Percentiles rank a stretch among this genome's conserved stretches.
Evolutionary conservation across 2,329 filamentous ascomycete genomes (phyloP).

Genomic region (Aspergillus pseudoglaucus): DNA sequence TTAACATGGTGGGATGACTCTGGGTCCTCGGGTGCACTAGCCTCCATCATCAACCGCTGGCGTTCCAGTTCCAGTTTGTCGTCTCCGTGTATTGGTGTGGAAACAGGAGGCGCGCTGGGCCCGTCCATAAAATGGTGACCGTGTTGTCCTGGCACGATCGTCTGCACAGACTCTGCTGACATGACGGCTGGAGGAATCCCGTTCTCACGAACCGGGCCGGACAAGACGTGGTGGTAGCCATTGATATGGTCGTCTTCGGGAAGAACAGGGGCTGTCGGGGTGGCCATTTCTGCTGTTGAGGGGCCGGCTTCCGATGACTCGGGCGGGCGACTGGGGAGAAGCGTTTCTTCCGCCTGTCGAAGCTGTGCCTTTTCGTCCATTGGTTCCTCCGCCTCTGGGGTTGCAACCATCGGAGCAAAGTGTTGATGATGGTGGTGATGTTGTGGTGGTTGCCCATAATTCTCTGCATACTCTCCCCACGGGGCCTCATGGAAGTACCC

Average conservation of each 20-base stretch:
- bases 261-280: conserved; percentile 40
- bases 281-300: conserved; percentile 33
- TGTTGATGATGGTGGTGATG: conserved; percentile 10
- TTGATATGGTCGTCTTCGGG: conserved; percentile 50
- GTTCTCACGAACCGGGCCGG: conserved; percentile 9
- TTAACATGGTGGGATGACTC: conserved; percentile 1
- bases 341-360: conserved; percentile 66
- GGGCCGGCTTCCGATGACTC: conserved; percentile 39
- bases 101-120: conserved; percentile 24
- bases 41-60: conserved; percentile 55
- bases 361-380: conserved; percentile 78
- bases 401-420: conserved; percentile 24
- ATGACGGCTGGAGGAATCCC: conserved; percentile 16
- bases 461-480: conserved; percentile 25
- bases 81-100: conserved; percentile 41
- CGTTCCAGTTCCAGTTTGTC: conserved; percentile 77
- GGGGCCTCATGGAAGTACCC: conserved; percentile 16
- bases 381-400: conserved; percentile 52
- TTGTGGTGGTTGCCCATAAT: conserved; percentile 12
- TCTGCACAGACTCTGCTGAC: conserved; percentile 27
- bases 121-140: conserved; percentile 27
- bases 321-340: conserved; percentile 75
- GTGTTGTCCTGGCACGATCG: conserved; percentile 25
- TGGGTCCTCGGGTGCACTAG: conserved; percentile 51
- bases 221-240: conserved; percentile 30